Base-by-base conservation (phyloP, 2,329 filamentous ascomycete species). In the Colletotrichum tofieldiae region DNA sequence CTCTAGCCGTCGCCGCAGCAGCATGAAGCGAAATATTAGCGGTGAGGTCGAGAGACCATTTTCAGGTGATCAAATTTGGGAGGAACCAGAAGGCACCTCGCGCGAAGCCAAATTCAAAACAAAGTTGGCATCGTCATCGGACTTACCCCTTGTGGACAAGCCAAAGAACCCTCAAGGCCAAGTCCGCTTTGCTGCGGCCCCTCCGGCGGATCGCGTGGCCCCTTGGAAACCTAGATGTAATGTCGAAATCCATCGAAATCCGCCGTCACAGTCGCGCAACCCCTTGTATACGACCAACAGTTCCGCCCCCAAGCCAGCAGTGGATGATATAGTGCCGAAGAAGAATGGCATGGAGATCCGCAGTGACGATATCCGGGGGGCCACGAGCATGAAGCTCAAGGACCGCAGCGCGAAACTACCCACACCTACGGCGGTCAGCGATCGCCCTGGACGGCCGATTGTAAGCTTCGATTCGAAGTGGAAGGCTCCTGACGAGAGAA, bases 381-480 rank as follows among this genome's bases (percentile, higher is more conserved):
- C 96, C 66, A 98, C 96, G 9, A 96, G 93, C 83, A 97, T 97
- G 90, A 93, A 87, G 80, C 86, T 96, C 75, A 95, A 91, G 81
- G 94, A 98, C 82, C 92, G 95, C 79, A 98, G 95, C 82, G 84
- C 91, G 69, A 97, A 94, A 80, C 87, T 98, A 74, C 96, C 95
- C 37, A 96, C 93, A 78, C 96, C 96, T 75, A 94, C 93, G 66
- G 92, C 94, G 78, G 95, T 98, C 82, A 98, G 95, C 85, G 93
- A 98, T 84, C 93, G 89, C 79, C 93, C 93, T 77, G 94, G 94
- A 77, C 91, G 96, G 80, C 96, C 96, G 75, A 98, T 98, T 86
- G 96, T 98, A 87, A 98, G 96, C 88, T 98, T 98, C 88, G 90
- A 97, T 84, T 90, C 90, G 78, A 90, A 93, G 80, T 98, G 94